These are phyloP conservation scores for Boletus edulis DNA, from an alignment of 768 basidiomycete species.

Conservation along the genomic window DNA sequence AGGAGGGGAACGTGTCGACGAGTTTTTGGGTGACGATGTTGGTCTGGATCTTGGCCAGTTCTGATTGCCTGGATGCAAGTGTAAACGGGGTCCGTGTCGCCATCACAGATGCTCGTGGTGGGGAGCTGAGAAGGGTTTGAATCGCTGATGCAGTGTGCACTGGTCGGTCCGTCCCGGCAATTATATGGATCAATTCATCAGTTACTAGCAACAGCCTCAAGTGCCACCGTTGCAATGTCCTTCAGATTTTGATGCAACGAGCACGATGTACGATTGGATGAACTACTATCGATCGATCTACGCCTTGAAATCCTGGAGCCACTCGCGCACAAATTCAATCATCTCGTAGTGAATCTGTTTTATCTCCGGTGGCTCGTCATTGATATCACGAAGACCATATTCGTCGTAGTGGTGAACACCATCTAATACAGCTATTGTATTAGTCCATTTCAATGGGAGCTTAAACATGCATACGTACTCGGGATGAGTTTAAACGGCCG, in stretches of 20 bases:
- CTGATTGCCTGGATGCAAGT: constrained; percentile 83
- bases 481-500: constrained; percentile 87
- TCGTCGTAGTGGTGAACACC: constrained; percentile 73
- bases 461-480: constrained; percentile 42
- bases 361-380: constrained; percentile 74
- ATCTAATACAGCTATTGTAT: constrained; percentile 34
- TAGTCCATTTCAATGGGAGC: background rate
- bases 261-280: background rate
- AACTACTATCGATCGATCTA: constrained; percentile 1
- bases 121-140: no score
- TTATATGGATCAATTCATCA: no score
- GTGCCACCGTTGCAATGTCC: no score
- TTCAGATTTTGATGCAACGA: background rate
- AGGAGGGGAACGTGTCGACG: constrained; percentile 49
- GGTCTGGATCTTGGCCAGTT: constrained; percentile 90
- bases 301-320: constrained; percentile 53
- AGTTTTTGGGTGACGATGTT: constrained; percentile 72
- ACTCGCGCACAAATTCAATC: constrained; percentile 73
- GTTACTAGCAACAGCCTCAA: background rate
- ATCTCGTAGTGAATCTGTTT: constrained; percentile 77
- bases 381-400: constrained; percentile 63
- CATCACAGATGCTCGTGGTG: constrained; percentile 10
- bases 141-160: background rate
- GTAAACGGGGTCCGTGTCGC: constrained; percentile 48
- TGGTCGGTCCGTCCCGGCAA: background rate